Conservation (phyloP, 305 asterid genomes). For the Fraxinus greggii region DNA sequence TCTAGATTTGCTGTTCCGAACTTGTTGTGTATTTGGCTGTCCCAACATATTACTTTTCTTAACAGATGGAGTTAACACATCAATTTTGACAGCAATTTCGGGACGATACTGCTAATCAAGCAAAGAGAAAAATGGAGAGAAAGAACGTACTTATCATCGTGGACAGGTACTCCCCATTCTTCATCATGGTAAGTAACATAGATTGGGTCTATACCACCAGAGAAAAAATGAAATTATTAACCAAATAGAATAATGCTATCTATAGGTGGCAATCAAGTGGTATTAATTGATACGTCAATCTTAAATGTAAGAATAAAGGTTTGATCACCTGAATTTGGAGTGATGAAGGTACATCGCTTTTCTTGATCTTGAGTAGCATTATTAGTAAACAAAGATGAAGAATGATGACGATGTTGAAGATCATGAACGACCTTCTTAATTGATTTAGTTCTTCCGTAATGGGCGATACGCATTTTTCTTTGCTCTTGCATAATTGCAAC, state of each 20-base stretch:
- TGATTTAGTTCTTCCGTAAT: constrained; percentile 65
- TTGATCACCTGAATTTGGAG: constrained; percentile 62
- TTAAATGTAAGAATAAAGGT: not conserved
- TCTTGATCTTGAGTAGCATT: constrained; percentile 27
- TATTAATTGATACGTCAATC: not conserved
- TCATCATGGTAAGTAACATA: constrained; percentile 74
- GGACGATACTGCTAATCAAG: not conserved
- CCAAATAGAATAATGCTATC: not conserved
- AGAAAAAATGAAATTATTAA: not conserved
- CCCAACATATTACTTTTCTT: not conserved
- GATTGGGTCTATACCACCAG: constrained; percentile 47
- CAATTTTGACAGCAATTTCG: not conserved
- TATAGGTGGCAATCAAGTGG: not conserved
- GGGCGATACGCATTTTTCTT: constrained; percentile 70
- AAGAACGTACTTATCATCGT: constrained; percentile 58
- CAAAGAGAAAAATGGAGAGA: not conserved
- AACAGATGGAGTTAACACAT: not conserved
- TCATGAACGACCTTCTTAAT: constrained; percentile 28
- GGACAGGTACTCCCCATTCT: constrained; percentile 88
- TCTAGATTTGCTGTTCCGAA: not conserved
- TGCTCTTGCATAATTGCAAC: constrained; percentile 67
- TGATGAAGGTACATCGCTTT: constrained; percentile 70
- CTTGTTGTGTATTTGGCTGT: too few species aligned
- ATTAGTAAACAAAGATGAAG: not conserved
- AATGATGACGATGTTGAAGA: not conserved